Evolutionary conservation across 164 flowering plant genomes (phyloP).

Genomic region (Annona squamosa): DNA sequence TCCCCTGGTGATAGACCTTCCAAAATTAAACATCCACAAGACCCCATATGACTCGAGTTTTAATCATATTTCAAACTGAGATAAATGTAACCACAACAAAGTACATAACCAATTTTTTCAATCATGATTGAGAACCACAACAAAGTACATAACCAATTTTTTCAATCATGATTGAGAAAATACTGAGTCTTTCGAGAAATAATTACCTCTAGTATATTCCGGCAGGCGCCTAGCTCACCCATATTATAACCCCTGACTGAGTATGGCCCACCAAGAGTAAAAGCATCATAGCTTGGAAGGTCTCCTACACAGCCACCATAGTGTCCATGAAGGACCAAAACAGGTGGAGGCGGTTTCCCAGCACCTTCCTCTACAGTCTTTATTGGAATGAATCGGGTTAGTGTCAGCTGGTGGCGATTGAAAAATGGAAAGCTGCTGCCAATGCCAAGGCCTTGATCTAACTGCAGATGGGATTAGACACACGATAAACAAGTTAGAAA

Average conservation of each 20-base stretch:
- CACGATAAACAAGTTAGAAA: background rate
- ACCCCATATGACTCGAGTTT: too few relatives aligned
- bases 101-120: too few relatives aligned
- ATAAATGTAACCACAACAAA: too few relatives aligned
- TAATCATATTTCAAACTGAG: too few relatives aligned
- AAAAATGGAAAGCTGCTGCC: slow-evolving; percentile 93
- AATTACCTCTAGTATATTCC: slow-evolving; percentile 89
- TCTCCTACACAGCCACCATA: slow-evolving; percentile 99
- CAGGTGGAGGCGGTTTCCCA: slow-evolving; percentile 89
- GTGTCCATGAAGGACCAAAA: slow-evolving; percentile 90
- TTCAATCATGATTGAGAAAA: background rate
- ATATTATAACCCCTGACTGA: slow-evolving; percentile 97
- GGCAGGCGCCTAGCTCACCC: slow-evolving; percentile 98
- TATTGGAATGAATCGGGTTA: slow-evolving; percentile 75
- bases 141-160: too few relatives aligned
- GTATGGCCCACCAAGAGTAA: slow-evolving; percentile 96
- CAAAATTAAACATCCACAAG: too few relatives aligned
- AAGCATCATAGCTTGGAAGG: slow-evolving; percentile 98
- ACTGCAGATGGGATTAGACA: slow-evolving; percentile 36
- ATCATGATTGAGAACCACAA: background rate
- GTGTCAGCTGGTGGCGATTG: slow-evolving; percentile 88
- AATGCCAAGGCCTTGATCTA: slow-evolving; percentile 92
- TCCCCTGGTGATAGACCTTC: too few relatives aligned
- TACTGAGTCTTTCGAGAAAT: background rate
- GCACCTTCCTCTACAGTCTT: slow-evolving; percentile 91